phyloP scores from a whole-genome alignment of 2,329 filamentous ascomycete species.

The Claviceps capensis region DNA sequence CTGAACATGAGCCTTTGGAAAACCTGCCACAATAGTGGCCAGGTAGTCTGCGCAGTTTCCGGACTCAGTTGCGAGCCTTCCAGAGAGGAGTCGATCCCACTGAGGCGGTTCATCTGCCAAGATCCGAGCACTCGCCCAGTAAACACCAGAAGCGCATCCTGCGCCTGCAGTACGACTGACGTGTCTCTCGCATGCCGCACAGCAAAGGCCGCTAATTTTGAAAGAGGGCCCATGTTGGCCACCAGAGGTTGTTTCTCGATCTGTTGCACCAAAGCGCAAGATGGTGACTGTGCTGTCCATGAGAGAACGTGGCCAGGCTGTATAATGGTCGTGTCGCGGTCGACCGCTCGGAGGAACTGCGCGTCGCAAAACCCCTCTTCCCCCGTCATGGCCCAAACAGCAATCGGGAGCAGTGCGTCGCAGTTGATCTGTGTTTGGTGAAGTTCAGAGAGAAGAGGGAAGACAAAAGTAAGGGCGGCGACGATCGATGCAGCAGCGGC shows the following conservation, averaged over 20 bases:
- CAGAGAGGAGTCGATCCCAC: constrained; percentile 54
- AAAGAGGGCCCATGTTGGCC: constrained; percentile 52
- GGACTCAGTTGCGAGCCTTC: constrained; percentile 49
- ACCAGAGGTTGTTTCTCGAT: constrained; percentile 49
- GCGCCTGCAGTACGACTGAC: constrained; percentile 30
- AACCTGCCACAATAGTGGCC: constrained; percentile 60
- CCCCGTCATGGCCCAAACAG: constrained; percentile 54
- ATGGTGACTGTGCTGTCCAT: constrained; percentile 50
- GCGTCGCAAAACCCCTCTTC: constrained; percentile 63
- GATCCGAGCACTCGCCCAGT: constrained; percentile 50
- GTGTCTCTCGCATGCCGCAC: constrained; percentile 39
- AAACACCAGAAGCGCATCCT: constrained; percentile 55
- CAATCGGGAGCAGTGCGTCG: constrained; percentile 54
- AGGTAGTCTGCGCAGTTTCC: constrained; percentile 51
- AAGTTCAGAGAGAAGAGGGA: constrained; percentile 52
- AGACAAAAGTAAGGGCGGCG: constrained; percentile 63
- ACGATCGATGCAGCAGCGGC: constrained; percentile 41
- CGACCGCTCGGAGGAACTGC: constrained; percentile 58
- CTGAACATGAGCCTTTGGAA: constrained; percentile 66
- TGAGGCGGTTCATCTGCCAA: constrained; percentile 65
- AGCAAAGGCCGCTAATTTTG: constrained; percentile 50
- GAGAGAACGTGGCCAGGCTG: constrained; percentile 30
- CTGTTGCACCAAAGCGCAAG: constrained; percentile 43
- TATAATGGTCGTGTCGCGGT: constrained; percentile 51
- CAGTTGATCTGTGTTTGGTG: constrained; percentile 49